Evolutionary conservation across 352 stramenopile species (phyloP), one percentile per base, ranked within the genome.

Genomic region (Albugo candida): DNA sequence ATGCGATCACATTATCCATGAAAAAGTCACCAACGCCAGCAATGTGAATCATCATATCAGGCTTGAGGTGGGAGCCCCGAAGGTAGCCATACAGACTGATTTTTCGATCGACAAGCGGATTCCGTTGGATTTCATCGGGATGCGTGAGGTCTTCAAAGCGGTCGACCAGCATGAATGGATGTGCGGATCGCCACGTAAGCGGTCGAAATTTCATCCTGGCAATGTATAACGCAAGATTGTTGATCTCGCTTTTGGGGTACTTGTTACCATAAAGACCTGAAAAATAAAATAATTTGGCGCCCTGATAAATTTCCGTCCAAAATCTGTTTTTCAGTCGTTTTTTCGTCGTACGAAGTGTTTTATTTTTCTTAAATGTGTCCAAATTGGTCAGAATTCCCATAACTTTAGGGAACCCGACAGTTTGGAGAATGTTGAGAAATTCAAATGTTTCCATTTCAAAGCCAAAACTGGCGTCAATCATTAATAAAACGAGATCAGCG

Each of bases 381-480:
- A 99, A 64, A 63, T 99, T 92, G 17, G 96, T 99, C 45, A 99
- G 82, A 39, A 99, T 94, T 42, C 95, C 95, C 83, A 99, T 97
- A 21, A 97, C 87, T 56, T 94, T 94, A 14, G 87, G 87, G 53
- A 92, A 92, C 0, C 77, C 78, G 0, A 79, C 64, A 21, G 83
- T 69, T 67, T 99, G 96, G 11, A 99, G 76, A 51, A 99, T 96
- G 64, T 99, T 99, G 10, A 99, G 78, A 60, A 99, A 99, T 73
- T 99, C 96, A 51, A 99, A 99, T 13, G 95, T 99, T 66, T 99
- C 95, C 96, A 99, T 99, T 61, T 99, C 96, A 61, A 99, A 99
- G 10, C 96, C 96, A 58, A 98, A 99, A 57, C 94, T 98, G n/a
- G 93, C 95, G 78, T 99, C 95, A 35, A 99, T 93, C 24, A 97